These are phyloP conservation scores for Cladosporium sp. DNA, from an alignment of 2,329 filamentous ascomycete species.

Conservation along the genomic window DNA sequence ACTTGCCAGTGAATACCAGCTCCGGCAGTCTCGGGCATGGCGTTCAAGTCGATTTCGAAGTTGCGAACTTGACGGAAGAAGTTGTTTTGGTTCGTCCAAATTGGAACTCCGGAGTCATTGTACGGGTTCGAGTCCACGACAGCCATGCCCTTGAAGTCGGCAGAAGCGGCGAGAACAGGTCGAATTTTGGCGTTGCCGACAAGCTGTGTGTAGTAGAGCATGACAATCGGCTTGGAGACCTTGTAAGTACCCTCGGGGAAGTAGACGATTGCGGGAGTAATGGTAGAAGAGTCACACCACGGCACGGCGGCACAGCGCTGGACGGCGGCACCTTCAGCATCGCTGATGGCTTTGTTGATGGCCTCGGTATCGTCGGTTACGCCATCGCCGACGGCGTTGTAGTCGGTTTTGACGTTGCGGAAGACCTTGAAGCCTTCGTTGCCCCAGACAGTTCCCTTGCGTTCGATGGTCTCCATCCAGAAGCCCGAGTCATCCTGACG, in stretches of 20 bases:
- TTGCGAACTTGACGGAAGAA: constrained; percentile 55
- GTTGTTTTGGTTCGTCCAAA: constrained; percentile 53
- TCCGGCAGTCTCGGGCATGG: constrained; percentile 30
- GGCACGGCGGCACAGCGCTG: constrained; percentile 61
- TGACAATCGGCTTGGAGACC: constrained; percentile 72
- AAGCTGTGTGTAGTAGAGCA: constrained; percentile 91
- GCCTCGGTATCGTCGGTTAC: constrained; percentile 78
- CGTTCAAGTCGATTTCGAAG: constrained; percentile 47
- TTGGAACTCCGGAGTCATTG: constrained; percentile 49
- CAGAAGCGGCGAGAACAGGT: constrained; percentile 55
- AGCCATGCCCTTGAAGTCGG: constrained; percentile 74
- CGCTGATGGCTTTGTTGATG: constrained; percentile 78
- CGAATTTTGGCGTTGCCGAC: constrained; percentile 70
- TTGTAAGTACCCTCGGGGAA: constrained; percentile 86
- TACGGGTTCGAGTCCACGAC: constrained; percentile 90
- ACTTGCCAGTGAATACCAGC: constrained; percentile 51
- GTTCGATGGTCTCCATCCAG: constrained; percentile 23
- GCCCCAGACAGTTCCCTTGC: constrained; percentile 64
- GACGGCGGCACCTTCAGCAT: constrained; percentile 63
- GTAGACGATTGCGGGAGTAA: constrained; percentile 82
- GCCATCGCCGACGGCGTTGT: constrained; percentile 52
- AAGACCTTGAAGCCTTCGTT: constrained; percentile 58
- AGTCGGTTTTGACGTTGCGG: constrained; percentile 44
- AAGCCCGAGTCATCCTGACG: constrained; percentile 13
- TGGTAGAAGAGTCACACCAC: constrained; percentile 78